Conservation (phyloP, 495 filamentous ascomycete genomes). For the Neurospora sp. region DNA sequence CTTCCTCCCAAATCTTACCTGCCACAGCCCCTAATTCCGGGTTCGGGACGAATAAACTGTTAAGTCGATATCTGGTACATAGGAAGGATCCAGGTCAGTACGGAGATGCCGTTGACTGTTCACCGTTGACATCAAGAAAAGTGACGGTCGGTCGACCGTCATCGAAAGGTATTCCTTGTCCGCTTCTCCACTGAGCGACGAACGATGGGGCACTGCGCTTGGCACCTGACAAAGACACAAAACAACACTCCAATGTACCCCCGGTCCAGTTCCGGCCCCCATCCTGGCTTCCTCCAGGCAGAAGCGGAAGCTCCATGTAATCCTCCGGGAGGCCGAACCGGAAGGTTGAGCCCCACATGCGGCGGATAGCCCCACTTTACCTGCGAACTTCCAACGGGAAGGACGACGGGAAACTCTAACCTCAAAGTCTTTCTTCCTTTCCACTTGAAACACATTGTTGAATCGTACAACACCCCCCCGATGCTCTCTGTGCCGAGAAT, state of each 20-base stretch:
- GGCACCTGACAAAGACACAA: neutral
- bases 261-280: neutral
- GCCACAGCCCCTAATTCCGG: neutral
- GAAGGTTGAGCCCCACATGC: neutral
- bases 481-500: neutral
- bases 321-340: neutral
- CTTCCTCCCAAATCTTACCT: neutral
- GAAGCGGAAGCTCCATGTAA: neutral
- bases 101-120: neutral
- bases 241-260: neutral
- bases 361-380: neutral
- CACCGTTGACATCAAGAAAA: neutral
- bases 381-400: neutral
- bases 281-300: neutral
- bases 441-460: neutral
- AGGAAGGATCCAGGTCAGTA: neutral
- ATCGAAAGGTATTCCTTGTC: neutral
- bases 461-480: neutral
- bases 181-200: neutral
- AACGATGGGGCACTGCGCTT: neutral
- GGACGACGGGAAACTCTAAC: neutral
- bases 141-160: neutral
- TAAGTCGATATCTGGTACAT: neutral
- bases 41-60: neutral
- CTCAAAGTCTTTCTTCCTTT: neutral